A percentile compares a stretch with the other conserved stretches of the same genome.
phyloP scores from a whole-genome alignment of 495 filamentous ascomycete species.

The Jackrogersella multiformis region DNA sequence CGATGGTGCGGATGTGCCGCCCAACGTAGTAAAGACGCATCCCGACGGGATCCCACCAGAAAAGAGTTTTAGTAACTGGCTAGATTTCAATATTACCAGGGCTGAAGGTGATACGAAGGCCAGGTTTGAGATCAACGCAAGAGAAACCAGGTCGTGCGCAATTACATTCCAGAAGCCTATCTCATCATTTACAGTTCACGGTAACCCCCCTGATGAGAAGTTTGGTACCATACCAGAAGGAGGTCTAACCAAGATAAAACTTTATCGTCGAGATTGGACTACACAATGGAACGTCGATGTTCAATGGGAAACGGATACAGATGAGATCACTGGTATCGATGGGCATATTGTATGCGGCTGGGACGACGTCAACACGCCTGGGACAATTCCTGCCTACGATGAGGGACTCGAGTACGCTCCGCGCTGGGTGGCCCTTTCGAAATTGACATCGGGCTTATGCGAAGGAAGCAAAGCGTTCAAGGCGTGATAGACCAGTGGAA shows the following conservation, averaged over 20 bases:
- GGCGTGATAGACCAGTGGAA: constrained; percentile 15
- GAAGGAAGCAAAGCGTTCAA: constrained; percentile 67
- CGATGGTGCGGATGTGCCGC: constrained; percentile 64
- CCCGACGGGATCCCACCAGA: constrained; percentile 56
- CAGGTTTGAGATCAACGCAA: constrained; percentile 67
- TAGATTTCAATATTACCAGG: constrained; percentile 68
- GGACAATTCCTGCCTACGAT: constrained; percentile 83
- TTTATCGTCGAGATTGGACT: constrained; percentile 82
- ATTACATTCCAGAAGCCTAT: constrained; percentile 71
- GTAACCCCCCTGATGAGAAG: constrained; percentile 59
- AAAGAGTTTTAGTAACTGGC: constrained; percentile 63
- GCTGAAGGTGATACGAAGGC: constrained; percentile 52
- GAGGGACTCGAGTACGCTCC: constrained; percentile 81
- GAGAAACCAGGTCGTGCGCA: constrained; percentile 76
- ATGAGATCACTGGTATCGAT: constrained; percentile 57
- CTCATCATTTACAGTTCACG: constrained; percentile 66
- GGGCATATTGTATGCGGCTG: constrained; percentile 84
- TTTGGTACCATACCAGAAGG: constrained; percentile 64
- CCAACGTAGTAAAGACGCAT: constrained; percentile 61
- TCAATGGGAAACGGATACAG: constrained; percentile 62
- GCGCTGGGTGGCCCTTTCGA: constrained; percentile 78
- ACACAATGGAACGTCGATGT: constrained; percentile 80
- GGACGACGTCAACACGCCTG: constrained; percentile 80
- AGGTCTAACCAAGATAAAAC: constrained; percentile 54
- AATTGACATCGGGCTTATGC: constrained; percentile 80